Base-by-base conservation (phyloP, 805 yeast species). In the Saccharomycopsis sp. region DNA sequence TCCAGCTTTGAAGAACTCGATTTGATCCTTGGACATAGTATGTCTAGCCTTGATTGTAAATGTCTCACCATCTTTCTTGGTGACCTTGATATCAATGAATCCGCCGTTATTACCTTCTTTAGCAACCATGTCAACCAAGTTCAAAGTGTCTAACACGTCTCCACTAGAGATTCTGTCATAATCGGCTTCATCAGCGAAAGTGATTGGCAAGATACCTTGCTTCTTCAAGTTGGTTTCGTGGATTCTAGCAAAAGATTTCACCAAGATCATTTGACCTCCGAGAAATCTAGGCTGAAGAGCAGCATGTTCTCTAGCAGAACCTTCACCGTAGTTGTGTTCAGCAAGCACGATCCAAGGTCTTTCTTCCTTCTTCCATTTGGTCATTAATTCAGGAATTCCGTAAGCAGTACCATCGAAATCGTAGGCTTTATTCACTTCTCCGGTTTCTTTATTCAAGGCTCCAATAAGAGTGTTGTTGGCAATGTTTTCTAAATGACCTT, bases 301-400 rank as follows among this genome's bases (percentile, higher is more conserved):
- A 52, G 99, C 99, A 69, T 93, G 99, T 73, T 93, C 99, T 81
- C 99, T 88, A 35, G 99, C 97, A 54, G 97, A 92, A 67, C 99
- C 99, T 78, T 93, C 99, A 75, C 99, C 99, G 69, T 93, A 94
- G 75, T 93, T 93, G 71, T 94, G 97, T 73, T 94, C 99, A 57
- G 97, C 98, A 64, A 94, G 87, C 52, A 94, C 97, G 64, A 84
- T 80, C 99, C 99, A 93, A 20, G 96, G 94, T 66, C 87, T 81
- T 17, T 73, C 66, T 62, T 89, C 94, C 55, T 83, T 77, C 72
- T 93, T 92, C 97, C 97, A 94, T 73, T 88, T 88, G 73, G 85
- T 87, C 97, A 94, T 94, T 61, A 92, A 80, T 65, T 90, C 97
- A n/a, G 99, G 99, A 64, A 94, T 94, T 25, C 91, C 82, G 68